Conservation (phyloP, 257 asterid species). For the Marsdenia floribunda region DNA sequence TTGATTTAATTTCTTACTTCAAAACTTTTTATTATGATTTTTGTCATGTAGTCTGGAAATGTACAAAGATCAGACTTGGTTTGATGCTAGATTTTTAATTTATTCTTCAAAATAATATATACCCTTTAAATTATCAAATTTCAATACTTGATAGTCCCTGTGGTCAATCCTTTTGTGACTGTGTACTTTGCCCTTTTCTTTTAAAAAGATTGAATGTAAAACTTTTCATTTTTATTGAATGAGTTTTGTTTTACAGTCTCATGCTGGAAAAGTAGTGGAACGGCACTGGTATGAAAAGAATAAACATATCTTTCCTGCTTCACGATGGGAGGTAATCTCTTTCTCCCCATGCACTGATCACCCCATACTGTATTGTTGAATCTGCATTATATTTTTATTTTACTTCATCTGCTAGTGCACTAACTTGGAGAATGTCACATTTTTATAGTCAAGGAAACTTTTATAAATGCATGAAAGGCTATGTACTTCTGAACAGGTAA, state of each 20-base stretch:
- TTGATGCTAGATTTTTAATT: too few relatives aligned
- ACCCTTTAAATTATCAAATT: too few relatives aligned
- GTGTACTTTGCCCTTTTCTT: too few relatives aligned
- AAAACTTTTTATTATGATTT: too few relatives aligned
- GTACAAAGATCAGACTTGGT: too few relatives aligned
- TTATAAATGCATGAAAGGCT: neutral
- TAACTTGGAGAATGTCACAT: neutral
- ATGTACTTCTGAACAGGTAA: neutral
- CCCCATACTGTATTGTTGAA: neutral
- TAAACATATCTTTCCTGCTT: constrained; percentile 98
- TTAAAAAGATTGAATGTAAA: too few relatives aligned
- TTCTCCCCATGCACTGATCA: constrained; percentile 3
- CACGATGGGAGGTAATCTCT: constrained; percentile 90
- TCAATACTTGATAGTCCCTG: too few relatives aligned
- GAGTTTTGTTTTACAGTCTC: constrained; percentile 53
- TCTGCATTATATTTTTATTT: neutral
- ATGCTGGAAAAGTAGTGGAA: constrained; percentile 99
- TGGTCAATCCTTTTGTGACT: too few relatives aligned
- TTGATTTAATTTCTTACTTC: too few relatives aligned
- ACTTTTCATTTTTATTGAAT: neutral
- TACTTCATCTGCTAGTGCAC: neutral
- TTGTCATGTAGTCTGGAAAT: too few relatives aligned
- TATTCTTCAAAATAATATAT: too few relatives aligned
- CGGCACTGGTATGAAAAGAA: constrained; percentile 99
- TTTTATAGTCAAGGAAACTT: neutral